A percentile compares a stretch with the other conserved stretches of the same genome.
phyloP scores from a whole-genome alignment of 2,329 filamentous ascomycete species.

The Aspergillus jensenii region DNA sequence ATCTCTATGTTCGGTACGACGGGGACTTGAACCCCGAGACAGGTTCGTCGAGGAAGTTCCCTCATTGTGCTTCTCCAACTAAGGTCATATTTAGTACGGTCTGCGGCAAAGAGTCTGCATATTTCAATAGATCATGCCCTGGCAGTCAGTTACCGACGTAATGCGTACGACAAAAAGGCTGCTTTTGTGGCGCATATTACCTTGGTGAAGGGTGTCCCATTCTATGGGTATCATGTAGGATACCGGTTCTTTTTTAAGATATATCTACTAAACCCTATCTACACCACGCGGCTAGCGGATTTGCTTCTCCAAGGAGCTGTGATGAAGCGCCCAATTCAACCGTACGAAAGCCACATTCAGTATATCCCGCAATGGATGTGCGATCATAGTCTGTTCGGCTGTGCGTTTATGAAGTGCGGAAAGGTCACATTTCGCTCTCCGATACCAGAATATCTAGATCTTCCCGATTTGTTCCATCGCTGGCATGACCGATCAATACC shows the following conservation, averaged over 20 bases:
- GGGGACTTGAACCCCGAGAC: constrained; percentile 66
- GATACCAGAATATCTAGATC: constrained; percentile 67
- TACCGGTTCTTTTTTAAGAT: constrained; percentile 91
- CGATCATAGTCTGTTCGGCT: constrained; percentile 96
- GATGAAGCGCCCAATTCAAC: constrained; percentile 79
- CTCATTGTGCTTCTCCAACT: not conserved
- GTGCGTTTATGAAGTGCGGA: constrained; percentile 74
- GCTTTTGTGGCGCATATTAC: constrained; percentile 87
- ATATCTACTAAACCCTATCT: constrained; percentile 82
- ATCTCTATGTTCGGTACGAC: constrained; percentile 85
- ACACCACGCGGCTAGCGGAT: constrained; percentile 85
- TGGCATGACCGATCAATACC: constrained; percentile 80
- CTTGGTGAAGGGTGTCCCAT: constrained; percentile 87
- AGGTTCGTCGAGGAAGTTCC: constrained; percentile 52
- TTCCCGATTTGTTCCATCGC: constrained; percentile 61
- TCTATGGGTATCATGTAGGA: constrained; percentile 93
- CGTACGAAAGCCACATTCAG: constrained; percentile 90
- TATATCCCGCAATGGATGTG: constrained; percentile 97
- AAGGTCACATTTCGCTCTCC: constrained; percentile 73
- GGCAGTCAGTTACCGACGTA: constrained; percentile 77
- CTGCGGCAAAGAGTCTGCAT: constrained; percentile 76
- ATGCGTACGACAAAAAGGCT: constrained; percentile 66
- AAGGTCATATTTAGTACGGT: constrained; percentile 56
- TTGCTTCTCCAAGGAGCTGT: constrained; percentile 85
- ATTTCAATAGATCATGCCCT: constrained; percentile 88